A percentile compares a stretch with the other conserved stretches of the same genome.
These are phyloP conservation scores for Mucor plumbeus DNA, from an alignment of 371 early-diverging fungal genomes.

Conservation along the genomic window DNA sequence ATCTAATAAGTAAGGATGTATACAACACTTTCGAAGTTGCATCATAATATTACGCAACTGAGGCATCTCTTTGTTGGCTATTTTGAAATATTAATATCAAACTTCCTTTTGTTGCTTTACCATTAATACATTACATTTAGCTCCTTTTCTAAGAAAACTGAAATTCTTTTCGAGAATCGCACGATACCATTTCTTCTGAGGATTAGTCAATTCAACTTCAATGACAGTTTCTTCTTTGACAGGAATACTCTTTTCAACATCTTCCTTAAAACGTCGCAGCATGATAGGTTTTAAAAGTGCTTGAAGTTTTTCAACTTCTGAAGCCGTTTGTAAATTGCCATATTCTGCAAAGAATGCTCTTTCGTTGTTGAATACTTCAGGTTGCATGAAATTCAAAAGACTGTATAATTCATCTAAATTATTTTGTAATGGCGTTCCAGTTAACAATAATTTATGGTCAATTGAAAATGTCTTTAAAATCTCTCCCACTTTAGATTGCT, in stretches of 20 bases:
- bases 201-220: conserved; percentile 82
- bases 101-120: not conserved
- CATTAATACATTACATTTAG: conserved; percentile 44
- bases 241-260: conserved; percentile 86
- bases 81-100: not conserved
- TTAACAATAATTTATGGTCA: conserved; percentile 53
- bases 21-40: conserved; percentile 89
- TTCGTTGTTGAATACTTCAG: conserved; percentile 68
- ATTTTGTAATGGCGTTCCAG: conserved; percentile 91
- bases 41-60: conserved; percentile 72
- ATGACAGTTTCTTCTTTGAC: conserved; percentile 92
- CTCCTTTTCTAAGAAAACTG: conserved; percentile 73
- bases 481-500: conserved; percentile 55
- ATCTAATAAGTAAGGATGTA: conserved; percentile 83
- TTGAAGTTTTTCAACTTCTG: conserved; percentile 80
- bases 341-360: conserved; percentile 77
- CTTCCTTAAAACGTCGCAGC: conserved; percentile 82
- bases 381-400: conserved; percentile 91
- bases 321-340: conserved; percentile 74
- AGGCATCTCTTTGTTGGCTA: conserved; percentile 64
- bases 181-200: conserved; percentile 88
- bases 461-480: conserved; percentile 48
- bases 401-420: conserved; percentile 92
- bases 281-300: conserved; percentile 74
- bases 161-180: conserved; percentile 94